Conservation (phyloP, 352 stramenopile species). For the Globisporangium megalacanthum region DNA sequence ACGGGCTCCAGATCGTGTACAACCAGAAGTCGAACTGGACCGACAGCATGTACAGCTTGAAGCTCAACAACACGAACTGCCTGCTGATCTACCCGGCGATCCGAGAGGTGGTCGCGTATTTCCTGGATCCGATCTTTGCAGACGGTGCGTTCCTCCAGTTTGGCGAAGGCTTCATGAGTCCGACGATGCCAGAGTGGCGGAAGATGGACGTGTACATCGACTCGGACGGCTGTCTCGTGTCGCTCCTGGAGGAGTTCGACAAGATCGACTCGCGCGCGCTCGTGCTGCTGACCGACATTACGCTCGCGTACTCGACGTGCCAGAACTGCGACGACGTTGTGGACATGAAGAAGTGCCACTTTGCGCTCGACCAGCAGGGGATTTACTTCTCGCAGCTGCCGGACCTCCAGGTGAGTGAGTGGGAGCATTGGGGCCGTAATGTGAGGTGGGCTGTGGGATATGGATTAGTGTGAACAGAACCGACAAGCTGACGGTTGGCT, state of each 20-base stretch:
- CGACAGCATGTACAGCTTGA: slow-evolving; percentile 61
- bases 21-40: slow-evolving; percentile 76
- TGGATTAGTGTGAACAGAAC: background rate
- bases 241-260: slow-evolving; percentile 77
- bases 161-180: slow-evolving; percentile 63
- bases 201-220: slow-evolving; percentile 73
- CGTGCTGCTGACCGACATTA: slow-evolving; percentile 67
- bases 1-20: slow-evolving; percentile 74
- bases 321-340: slow-evolving; percentile 43
- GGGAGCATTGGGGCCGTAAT: background rate
- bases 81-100: slow-evolving; percentile 69
- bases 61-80: slow-evolving; percentile 74
- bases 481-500: background rate
- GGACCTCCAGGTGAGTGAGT: slow-evolving; percentile 57
- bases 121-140: slow-evolving; percentile 46
- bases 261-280: slow-evolving; percentile 62
- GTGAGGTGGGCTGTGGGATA: background rate
- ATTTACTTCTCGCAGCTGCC: slow-evolving; percentile 85
- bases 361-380: slow-evolving; percentile 72
- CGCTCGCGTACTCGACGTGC: slow-evolving; percentile 55
- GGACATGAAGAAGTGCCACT: slow-evolving; percentile 78
- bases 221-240: slow-evolving; percentile 68
- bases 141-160: slow-evolving; percentile 45
- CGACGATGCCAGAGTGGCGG: slow-evolving; percentile 59
- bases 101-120: slow-evolving; percentile 58